Evolutionary conservation across 1,139 yeast genomes (phyloP), one percentile per base, ranked within the genome.

Genomic region (Sugiyamaella japonica): DNA sequence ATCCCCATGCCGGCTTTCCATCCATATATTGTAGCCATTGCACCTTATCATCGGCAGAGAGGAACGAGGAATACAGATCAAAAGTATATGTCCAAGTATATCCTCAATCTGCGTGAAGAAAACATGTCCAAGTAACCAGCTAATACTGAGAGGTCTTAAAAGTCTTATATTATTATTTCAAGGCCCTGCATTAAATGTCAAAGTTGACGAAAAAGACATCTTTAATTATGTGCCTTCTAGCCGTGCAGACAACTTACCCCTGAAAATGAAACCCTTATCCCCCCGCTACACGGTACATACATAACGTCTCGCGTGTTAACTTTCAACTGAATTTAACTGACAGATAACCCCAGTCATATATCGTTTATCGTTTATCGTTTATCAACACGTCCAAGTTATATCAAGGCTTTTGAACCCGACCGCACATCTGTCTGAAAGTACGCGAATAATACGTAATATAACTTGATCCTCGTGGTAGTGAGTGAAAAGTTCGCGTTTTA

Each of bases 261-360:
- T 44, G 48, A 44, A 44, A 44, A 10, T 3, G 3, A 6, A 20
- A 44, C 31, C 48, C 48, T 39, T 44, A 32, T 32, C 32, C 36
- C 39, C 48, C 48, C 48, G 39, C 39, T 44, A 39, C 31, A 32
- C 31, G 6, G 10, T 36, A 44, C 39, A 44, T 44, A 20, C 25
- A 20, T 44, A 44, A 44, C 28, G 48, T 34, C 48, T 44, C 48
- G 48, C 48, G 48, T 44, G 48, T 44, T 44, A 44, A 32, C 39
- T 44, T 44, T 44, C n/a, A 31, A 44, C 29, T 44, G 13, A n/a
- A 31, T n/a, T 13, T 9, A 13, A 23, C 16, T 20, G 7, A 29
- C 28, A 39, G 10, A 12, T 29, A 2, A 10, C 34, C 31, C 48
- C 29, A 6, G 20, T 44, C 25, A 20, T 20, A 20, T 20, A 20